These are phyloP conservation scores for Bromus sterilis DNA, from an alignment of 176 grass and related monocot species.

Conservation along the genomic window DNA sequence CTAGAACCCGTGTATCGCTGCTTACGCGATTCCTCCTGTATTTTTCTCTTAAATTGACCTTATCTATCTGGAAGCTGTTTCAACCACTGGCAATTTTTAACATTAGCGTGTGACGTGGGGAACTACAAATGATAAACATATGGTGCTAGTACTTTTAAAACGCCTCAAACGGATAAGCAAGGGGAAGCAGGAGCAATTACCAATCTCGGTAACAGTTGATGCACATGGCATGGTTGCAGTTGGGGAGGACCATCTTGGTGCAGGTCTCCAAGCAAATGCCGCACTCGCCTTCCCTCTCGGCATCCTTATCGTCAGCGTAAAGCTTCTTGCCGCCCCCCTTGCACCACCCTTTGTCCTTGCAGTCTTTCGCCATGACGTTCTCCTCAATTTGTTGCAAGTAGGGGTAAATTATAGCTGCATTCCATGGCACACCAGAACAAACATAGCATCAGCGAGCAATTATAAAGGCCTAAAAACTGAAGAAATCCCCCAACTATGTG, in stretches of 20 bases:
- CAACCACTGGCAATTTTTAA: constrained; percentile 26
- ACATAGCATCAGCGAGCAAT: background rate
- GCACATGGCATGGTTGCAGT: constrained; percentile 95
- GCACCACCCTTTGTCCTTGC: constrained; percentile 60
- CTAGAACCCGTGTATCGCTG: constrained; percentile 3
- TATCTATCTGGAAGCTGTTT: constrained; percentile 4
- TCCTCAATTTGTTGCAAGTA: constrained; percentile 94
- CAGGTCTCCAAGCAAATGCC: constrained; percentile 94
- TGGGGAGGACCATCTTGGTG: constrained; percentile 94
- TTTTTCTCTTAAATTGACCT: background rate
- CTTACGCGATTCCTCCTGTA: background rate
- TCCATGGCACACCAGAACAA: constrained; percentile 15
- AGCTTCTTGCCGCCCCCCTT: constrained; percentile 47
- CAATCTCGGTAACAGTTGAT: constrained; percentile 95
- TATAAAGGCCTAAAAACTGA: background rate
- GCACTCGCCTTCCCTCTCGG: constrained; percentile 85
- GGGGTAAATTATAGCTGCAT: constrained; percentile 91
- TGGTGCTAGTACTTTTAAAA: background rate
- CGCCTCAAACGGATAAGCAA: constrained; percentile 29
- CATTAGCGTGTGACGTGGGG: constrained; percentile 19
- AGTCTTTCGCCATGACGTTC: constrained; percentile 58
- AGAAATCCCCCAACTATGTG: background rate
- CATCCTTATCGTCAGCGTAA: constrained; percentile 48
- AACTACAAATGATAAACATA: constrained; percentile 30
- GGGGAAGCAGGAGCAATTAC: constrained; percentile 34